These are phyloP conservation scores for Fusarium sp. DNA, from an alignment of 2,329 filamentous ascomycete species.

Conservation along the genomic window DNA sequence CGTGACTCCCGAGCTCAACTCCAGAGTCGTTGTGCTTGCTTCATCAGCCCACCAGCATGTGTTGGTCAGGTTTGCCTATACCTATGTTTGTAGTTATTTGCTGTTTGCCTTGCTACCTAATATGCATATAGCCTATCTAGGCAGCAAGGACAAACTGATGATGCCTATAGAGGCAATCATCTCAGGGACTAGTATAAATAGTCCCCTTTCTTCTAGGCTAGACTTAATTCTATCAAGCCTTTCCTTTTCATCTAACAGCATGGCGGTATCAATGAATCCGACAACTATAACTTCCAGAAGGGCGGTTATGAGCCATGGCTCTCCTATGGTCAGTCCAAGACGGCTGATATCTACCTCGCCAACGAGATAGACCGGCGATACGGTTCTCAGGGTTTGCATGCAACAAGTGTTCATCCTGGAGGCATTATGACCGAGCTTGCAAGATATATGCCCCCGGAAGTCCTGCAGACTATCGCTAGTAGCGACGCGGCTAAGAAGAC, in stretches of 20 bases:
- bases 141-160: too few species aligned
- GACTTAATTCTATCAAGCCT: too few species aligned
- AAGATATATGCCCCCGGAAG: neutral
- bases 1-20: conserved; percentile 31
- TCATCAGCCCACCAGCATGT: conserved; percentile 32
- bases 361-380: conserved; percentile 62
- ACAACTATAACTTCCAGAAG: conserved; percentile 39
- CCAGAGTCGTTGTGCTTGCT: conserved; percentile 50
- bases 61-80: too few species aligned
- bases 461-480: neutral
- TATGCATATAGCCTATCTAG: too few species aligned
- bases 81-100: too few species aligned
- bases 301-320: conserved; percentile 40
- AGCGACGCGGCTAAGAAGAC: neutral
- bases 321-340: conserved; percentile 60
- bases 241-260: too few species aligned
- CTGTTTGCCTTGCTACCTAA: too few species aligned
- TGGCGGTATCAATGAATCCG: conserved; percentile 10
- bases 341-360: conserved; percentile 60
- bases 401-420: conserved; percentile 55
- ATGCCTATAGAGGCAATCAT: too few species aligned
- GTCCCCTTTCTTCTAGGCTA: too few species aligned
- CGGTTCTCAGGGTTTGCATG: conserved; percentile 54
- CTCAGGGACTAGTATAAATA: too few species aligned
- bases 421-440: conserved; percentile 46